phyloP scores from a whole-genome alignment of 352 stramenopile species.

The Blastocystis sp. region DNA sequence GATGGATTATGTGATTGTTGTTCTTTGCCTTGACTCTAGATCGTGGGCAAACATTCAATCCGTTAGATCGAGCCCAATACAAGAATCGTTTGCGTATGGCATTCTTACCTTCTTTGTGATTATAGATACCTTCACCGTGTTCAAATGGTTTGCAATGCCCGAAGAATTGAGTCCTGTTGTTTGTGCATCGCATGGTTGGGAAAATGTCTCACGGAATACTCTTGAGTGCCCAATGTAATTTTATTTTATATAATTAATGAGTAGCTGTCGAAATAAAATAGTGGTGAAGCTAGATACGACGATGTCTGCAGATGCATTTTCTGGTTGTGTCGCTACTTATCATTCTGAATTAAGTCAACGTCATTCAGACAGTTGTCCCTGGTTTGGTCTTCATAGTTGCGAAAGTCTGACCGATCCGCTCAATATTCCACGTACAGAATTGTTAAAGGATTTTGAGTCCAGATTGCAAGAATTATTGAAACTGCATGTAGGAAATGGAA shows the following conservation, averaged over 20 bases:
- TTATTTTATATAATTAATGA: background rate
- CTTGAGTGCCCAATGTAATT: constrained; percentile 52
- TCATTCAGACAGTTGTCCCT: constrained; percentile 24
- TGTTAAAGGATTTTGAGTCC: constrained; percentile 8
- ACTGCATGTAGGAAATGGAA: background rate
- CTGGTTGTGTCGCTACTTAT: background rate
- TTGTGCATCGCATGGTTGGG: constrained; percentile 49
- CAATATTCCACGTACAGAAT: background rate
- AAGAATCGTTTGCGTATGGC: background rate
- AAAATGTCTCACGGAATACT: constrained; percentile 36
- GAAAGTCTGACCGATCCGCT: constrained; percentile 12
- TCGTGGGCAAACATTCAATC: background rate
- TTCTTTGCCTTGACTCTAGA: background rate
- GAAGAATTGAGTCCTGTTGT: constrained; percentile 36
- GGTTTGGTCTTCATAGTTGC: constrained; percentile 11
- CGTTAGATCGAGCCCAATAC: constrained; percentile 20
- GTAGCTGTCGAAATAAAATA: constrained; percentile 27
- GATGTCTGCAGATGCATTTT: background rate
- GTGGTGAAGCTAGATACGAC: constrained; percentile 7
- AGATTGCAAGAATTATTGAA: background rate
- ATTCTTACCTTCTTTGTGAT: background rate
- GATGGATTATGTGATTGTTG: background rate
- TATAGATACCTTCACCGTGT: constrained; percentile 21
- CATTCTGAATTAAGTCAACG: background rate
- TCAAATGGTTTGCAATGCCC: constrained; percentile 55